These are phyloP conservation scores for Eremothecium coryli DNA, from an alignment of 1,139 yeast species.

Conservation along the genomic window DNA sequence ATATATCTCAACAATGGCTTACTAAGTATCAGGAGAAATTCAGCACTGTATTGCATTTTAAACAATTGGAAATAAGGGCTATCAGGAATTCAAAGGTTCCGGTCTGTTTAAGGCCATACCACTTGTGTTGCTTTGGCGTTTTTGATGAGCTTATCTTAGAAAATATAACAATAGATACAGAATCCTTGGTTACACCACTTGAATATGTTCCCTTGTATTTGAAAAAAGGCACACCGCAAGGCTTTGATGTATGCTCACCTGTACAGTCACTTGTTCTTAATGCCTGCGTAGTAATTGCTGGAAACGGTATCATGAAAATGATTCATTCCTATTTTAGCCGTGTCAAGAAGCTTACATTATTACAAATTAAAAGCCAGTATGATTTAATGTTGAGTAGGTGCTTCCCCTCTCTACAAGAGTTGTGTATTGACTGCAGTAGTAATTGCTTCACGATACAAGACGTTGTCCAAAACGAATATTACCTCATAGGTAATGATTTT, in stretches of 20 bases:
- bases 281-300: conserved; percentile 31
- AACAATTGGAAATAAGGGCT: conserved; percentile 22
- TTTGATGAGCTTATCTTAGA: conserved; percentile 38
- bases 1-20: conserved; percentile 23
- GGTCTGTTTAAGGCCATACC: conserved; percentile 33
- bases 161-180: conserved; percentile 42
- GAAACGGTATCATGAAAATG: conserved; percentile 30
- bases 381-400: conserved; percentile 46
- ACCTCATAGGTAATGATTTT: conserved; percentile 15
- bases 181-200: conserved; percentile 32
- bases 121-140: conserved; percentile 37
- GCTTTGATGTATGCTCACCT: conserved; percentile 30
- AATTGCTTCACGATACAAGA: conserved; percentile 34
- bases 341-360: conserved; percentile 34
- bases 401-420: conserved; percentile 32
- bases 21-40: conserved; percentile 24
- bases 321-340: conserved; percentile 33
- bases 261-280: conserved; percentile 25
- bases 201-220: conserved; percentile 28
- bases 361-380: conserved; percentile 34
- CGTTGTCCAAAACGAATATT: conserved; percentile 21
- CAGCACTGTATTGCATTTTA: conserved; percentile 21
- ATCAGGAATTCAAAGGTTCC: conserved; percentile 14
- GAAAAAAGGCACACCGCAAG: conserved; percentile 15
- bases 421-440: conserved; percentile 42